A percentile compares a stretch with the other conserved stretches of the same genome.
These are phyloP conservation scores for Bassia scoparia DNA, from an alignment of 148 eudicot species.

Conservation along the genomic window DNA sequence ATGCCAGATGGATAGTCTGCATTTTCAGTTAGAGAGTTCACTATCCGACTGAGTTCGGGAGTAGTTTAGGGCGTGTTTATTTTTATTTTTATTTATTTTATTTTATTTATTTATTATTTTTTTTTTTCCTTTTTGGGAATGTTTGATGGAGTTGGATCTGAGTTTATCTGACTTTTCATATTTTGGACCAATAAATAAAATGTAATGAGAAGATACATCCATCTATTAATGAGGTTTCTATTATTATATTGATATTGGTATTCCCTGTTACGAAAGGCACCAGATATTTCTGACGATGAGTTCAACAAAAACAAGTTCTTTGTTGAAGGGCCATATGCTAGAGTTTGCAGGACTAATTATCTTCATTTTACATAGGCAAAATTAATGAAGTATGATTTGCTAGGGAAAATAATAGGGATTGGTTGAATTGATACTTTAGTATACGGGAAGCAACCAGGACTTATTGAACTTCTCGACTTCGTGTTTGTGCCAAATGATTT, in stretches of 20 bases:
- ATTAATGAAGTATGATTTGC: no score
- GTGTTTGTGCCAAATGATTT: not conserved
- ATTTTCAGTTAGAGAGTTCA: slow-evolving; percentile 2
- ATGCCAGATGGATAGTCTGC: not conserved
- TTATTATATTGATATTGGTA: not conserved
- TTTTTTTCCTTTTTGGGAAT: no score
- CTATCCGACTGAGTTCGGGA: not conserved
- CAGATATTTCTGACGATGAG: not conserved
- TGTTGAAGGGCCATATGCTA: not conserved
- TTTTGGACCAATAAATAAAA: not conserved
- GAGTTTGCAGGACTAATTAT: not conserved
- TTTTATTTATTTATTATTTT: no score
- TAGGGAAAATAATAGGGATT: no score
- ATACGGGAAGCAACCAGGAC: no score
- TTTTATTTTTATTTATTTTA: no score
- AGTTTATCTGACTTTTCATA: no score
- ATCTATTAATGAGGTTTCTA: not conserved
- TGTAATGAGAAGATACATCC: slow-evolving; percentile 10
- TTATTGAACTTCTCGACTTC: not conserved
- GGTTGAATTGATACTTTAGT: no score
- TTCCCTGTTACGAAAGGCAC: not conserved
- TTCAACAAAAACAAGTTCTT: not conserved
- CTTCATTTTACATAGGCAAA: no score
- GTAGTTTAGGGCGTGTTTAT: not conserved
- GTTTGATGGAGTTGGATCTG: no score